Base-by-base conservation (phyloP, 345 rosid species). In the Zanthoxylum bungeanum region DNA sequence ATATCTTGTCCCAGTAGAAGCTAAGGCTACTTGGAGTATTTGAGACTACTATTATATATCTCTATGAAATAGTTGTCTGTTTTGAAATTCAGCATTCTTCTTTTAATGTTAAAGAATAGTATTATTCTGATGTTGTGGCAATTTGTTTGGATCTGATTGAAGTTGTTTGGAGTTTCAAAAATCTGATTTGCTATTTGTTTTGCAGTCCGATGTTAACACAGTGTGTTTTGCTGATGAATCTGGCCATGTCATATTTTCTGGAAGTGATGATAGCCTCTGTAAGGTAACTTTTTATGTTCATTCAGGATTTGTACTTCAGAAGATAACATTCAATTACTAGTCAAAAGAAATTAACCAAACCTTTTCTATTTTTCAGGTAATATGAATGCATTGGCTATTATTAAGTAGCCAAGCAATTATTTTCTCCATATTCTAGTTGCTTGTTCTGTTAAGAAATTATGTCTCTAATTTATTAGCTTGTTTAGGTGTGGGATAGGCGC, bases 151-250 rank as follows among this genome's bases (percentile, higher is more conserved):
- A 17, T 36, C 46, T 31, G 34, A 21, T 56, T 77, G 66, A 30
- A 22, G 58, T 53, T 58, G 30, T 66, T 67, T 64, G 24, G 33
- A 50, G 24, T 33, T 69, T 1, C 58, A 55, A 65, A 62, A 51
- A 49, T 62, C 69, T 30, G 34, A 60, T 73, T 60, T 60, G 24
- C 58, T 22, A 64, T 71, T 70, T 42, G 50, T 71, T 56, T 70
- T 75, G 75, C 85, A 89, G 91, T 63, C 77, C 64, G 93, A 89
- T 81, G 89, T 89, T 68, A 89, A 89, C 78, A 84, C 91, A 14
- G 93, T 85, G 21, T 84, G 93, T 81, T 89, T 89, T 79, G 91
- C 86, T 22, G 93, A 89, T 79, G 93, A 85, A 68, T 79, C 81
- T 76, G 87, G 93, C 36, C 86, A 87, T 78, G 77, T 89, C 61